Percentiles rank a stretch among this genome's conserved stretches.
Evolutionary conservation across 805 yeast genomes (phyloP).

Genomic region (Ogataea parapolymorpha): DNA sequence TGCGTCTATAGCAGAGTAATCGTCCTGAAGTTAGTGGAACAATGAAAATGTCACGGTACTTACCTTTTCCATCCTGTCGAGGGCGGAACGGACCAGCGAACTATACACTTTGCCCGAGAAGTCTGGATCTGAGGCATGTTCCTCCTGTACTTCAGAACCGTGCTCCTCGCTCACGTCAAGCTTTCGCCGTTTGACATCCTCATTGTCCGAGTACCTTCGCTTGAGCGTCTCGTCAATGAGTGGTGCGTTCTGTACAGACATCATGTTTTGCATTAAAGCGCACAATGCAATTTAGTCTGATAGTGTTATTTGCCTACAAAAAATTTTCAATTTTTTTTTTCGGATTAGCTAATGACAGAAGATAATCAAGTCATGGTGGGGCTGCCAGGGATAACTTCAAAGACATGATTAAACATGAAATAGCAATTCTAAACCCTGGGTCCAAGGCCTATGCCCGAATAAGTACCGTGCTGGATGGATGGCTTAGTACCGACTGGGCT

Average conservation of each 20-base stretch:
- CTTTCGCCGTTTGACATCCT: constrained; percentile 5
- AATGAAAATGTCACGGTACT: constrained; percentile 27
- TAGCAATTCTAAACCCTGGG: too few species aligned
- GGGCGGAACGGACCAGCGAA: constrained; percentile 57
- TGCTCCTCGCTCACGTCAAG: not conserved
- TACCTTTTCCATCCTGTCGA: constrained; percentile 64
- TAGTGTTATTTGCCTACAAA: constrained; percentile 7
- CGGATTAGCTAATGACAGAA: constrained; percentile 5
- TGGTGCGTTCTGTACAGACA: constrained; percentile 21
- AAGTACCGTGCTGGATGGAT: too few species aligned
- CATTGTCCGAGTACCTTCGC: constrained; percentile 9
- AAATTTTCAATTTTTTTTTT: constrained; percentile 5
- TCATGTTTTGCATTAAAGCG: constrained; percentile 17
- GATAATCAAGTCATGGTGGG: not conserved
- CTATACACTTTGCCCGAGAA: constrained; percentile 28
- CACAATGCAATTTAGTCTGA: constrained; percentile 11
- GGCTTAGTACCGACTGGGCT: too few species aligned
- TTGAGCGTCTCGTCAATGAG: constrained; percentile 6
- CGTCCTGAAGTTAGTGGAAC: constrained; percentile 35
- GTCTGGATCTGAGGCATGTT: constrained; percentile 4
- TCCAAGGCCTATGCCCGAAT: too few species aligned
- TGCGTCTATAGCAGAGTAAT: constrained; percentile 52
- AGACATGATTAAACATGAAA: too few species aligned
- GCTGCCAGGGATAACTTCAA: too few species aligned
- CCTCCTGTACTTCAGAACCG: not conserved